Conservation (phyloP, 129 eudicot genomes). For the Dittrichia graveolens region DNA sequence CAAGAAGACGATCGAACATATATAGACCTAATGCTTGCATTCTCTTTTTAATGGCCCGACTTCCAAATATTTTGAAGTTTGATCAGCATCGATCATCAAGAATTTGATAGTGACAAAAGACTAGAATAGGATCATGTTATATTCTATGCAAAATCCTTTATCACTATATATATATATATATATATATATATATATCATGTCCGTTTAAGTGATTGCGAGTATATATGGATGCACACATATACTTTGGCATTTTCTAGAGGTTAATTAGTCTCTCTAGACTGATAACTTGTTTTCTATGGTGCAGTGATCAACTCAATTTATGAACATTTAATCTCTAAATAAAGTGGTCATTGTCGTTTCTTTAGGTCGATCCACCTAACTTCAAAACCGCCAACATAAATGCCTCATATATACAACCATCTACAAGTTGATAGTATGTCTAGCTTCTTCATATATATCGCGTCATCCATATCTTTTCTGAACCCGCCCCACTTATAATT, state of each 20-base stretch:
- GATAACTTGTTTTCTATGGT: neutral
- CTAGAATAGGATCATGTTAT: too few species aligned
- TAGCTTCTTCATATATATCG: neutral
- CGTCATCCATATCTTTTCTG: conserved; percentile 8
- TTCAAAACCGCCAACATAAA: neutral
- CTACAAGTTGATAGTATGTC: conserved; percentile 5
- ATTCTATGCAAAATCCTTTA: too few species aligned
- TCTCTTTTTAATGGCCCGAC: too few species aligned
- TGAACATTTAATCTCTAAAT: neutral
- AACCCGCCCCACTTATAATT: neutral
- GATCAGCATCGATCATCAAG: too few species aligned
- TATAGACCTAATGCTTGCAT: too few species aligned
- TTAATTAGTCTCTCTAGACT: neutral
- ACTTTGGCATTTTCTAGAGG: conserved; percentile 16
- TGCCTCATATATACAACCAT: neutral
- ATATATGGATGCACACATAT: too few species aligned
- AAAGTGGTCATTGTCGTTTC: conserved; percentile 5
- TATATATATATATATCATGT: too few species aligned
- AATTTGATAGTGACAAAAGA: too few species aligned
- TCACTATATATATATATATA: too few species aligned
- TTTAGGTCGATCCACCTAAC: conserved; percentile 8
- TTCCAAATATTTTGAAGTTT: too few species aligned
- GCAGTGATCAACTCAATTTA: neutral
- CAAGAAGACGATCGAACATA: too few species aligned
- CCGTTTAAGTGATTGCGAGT: too few species aligned